phyloP scores from a whole-genome alignment of 805 yeast species.

The Cyberlindnera bimundalis region DNA sequence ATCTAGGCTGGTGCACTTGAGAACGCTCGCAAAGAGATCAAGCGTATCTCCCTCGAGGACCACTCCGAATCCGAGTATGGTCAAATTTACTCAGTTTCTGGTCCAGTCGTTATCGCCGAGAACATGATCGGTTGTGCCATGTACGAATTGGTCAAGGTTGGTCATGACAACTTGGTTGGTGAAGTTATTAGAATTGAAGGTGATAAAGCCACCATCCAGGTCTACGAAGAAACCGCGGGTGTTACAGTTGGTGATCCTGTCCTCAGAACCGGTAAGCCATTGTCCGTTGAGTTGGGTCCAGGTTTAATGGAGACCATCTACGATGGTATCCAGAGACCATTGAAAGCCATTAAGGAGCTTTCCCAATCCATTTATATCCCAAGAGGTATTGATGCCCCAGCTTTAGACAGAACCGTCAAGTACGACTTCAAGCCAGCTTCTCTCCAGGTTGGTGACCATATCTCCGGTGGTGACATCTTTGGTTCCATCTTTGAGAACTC shows the following conservation, averaged over 20 bases:
- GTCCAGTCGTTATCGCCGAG: constrained; percentile 97
- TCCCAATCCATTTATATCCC: constrained; percentile 96
- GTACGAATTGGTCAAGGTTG: constrained; percentile 98
- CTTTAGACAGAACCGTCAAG: constrained; percentile 75
- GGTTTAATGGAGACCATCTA: constrained; percentile 99
- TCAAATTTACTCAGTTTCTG: constrained; percentile 89
- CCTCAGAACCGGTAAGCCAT: constrained; percentile 96
- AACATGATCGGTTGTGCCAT: constrained; percentile 99
- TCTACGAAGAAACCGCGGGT: constrained; percentile 99
- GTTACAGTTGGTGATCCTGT: constrained; percentile 99
- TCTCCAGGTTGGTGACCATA: constrained; percentile 91
- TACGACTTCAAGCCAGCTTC: constrained; percentile 84
- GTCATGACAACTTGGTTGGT: constrained; percentile 95
- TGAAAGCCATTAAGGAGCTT: constrained; percentile 82
- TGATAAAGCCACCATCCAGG: constrained; percentile 98
- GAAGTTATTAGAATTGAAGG: constrained; percentile 96
- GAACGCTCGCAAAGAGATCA: constrained; percentile 91
- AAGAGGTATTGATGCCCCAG: constrained; percentile 97
- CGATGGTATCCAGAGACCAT: constrained; percentile 99
- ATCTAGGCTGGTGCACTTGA: constrained; percentile 89
- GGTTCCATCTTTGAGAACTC: constrained; percentile 95
- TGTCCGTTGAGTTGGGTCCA: constrained; percentile 98
- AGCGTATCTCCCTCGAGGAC: constrained; percentile 77
- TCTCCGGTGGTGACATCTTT: constrained; percentile 96
- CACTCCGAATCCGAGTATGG: constrained; percentile 79